Percentiles rank a stretch among this genome's conserved stretches.
Conservation (phyloP, 2,329 filamentous ascomycete genomes). For the Phoma sp. region DNA sequence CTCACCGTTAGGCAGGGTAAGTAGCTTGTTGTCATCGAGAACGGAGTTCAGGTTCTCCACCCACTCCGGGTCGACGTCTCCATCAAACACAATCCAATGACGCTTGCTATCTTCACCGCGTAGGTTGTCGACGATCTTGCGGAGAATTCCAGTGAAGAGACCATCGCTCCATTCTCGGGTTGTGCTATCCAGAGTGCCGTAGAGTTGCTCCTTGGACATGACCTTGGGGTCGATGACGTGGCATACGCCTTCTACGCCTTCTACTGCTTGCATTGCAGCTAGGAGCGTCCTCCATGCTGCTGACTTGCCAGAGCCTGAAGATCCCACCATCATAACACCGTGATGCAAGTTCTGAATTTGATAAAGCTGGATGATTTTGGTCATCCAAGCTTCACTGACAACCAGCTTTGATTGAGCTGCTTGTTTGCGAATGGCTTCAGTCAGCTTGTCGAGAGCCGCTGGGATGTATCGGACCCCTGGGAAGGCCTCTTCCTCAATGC, state of each 20-base stretch:
- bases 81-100: slow-evolving; percentile 99
- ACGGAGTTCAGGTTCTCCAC: slow-evolving; percentile 99
- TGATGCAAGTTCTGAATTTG: slow-evolving; percentile 98
- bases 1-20: slow-evolving; percentile 96
- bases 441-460: slow-evolving; percentile 80
- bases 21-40: slow-evolving; percentile 96
- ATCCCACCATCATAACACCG: slow-evolving; percentile 99
- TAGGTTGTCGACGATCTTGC: slow-evolving; percentile 98
- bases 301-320: slow-evolving; percentile 97
- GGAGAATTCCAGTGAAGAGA: slow-evolving; percentile 94
- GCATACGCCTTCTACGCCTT: slow-evolving; percentile 89
- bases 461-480: slow-evolving; percentile 92
- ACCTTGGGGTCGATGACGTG: slow-evolving; percentile 99
- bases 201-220: slow-evolving; percentile 98
- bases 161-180: slow-evolving; percentile 99
- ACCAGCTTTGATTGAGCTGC: slow-evolving; percentile 86
- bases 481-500: slow-evolving; percentile 85
- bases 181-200: slow-evolving; percentile 93
- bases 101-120: slow-evolving; percentile 95
- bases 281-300: slow-evolving; percentile 92
- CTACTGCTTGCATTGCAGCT: slow-evolving; percentile 87
- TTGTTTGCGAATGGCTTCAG: slow-evolving; percentile 80
- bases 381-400: slow-evolving; percentile 94
- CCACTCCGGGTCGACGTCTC: slow-evolving; percentile 99
- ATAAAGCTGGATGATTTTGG: slow-evolving; percentile 94